phyloP scores from a whole-genome alignment of 179 eudicot species.

The Pouteria campechiana region DNA sequence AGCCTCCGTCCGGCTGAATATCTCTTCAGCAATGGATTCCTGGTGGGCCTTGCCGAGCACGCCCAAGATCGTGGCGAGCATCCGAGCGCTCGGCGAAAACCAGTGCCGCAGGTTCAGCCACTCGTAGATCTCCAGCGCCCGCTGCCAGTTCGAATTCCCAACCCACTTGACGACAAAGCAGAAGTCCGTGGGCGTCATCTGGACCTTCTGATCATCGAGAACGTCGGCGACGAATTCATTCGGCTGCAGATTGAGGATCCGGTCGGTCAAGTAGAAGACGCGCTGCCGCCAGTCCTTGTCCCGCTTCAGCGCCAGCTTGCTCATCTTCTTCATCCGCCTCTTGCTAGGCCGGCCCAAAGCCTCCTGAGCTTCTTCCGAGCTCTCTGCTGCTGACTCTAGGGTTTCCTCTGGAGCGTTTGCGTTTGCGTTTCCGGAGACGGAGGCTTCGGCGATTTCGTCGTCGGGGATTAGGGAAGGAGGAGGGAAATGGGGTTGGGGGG shows the following conservation, averaged over 20 bases:
- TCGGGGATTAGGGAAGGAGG: slow-evolving; percentile 15
- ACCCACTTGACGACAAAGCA: slow-evolving; percentile 86
- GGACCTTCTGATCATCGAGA: slow-evolving; percentile 57
- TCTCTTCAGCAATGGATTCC: slow-evolving; percentile 73
- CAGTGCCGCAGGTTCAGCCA: slow-evolving; percentile 84
- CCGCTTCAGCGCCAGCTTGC: slow-evolving; percentile 67
- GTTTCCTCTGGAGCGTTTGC: slow-evolving; percentile 15
- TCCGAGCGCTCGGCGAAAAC: slow-evolving; percentile 72
- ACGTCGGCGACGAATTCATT: slow-evolving; percentile 92
- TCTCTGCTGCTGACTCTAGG: slow-evolving; percentile 6
- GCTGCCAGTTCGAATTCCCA: slow-evolving; percentile 76
- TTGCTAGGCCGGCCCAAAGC: slow-evolving; percentile 52
- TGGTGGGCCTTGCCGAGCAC: slow-evolving; percentile 97
- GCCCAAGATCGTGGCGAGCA: slow-evolving; percentile 75
- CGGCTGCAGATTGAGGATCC: slow-evolving; percentile 44
- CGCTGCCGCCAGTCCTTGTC: slow-evolving; percentile 86
- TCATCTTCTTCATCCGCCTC: slow-evolving; percentile 69
- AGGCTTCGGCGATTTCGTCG: slow-evolving; percentile 5
- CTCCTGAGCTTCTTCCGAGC: slow-evolving; percentile 33
- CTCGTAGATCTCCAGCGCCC: slow-evolving; percentile 86
- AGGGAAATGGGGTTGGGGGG: slow-evolving; percentile 23
- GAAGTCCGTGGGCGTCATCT: slow-evolving; percentile 88
- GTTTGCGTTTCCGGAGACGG: slow-evolving; percentile 2
- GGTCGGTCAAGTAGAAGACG: slow-evolving; percentile 67
- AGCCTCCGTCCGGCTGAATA: slow-evolving; percentile 55